Evolutionary conservation across 306 rosid genomes (phyloP).

Genomic region (Citrullus mucosospermus): DNA sequence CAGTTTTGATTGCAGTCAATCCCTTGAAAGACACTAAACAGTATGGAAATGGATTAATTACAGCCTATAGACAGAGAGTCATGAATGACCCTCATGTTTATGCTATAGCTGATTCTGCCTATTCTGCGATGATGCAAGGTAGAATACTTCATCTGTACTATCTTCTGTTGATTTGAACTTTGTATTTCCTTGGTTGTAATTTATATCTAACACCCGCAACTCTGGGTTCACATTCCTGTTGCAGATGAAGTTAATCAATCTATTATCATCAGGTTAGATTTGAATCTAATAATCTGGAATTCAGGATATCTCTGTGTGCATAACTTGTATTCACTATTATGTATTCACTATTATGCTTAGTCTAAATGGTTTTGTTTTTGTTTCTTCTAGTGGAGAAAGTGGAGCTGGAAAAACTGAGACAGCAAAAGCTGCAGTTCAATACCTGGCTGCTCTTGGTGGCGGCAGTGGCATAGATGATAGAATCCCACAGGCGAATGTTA

Average conservation of each 20-base stretch:
- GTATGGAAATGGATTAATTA: slow-evolving; percentile 51
- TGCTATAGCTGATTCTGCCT: slow-evolving; percentile 64
- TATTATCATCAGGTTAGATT: slow-evolving; percentile 77
- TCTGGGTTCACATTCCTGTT: slow-evolving; percentile 18
- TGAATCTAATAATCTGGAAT: neutral
- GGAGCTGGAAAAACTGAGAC: slow-evolving; percentile 97
- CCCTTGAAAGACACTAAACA: slow-evolving; percentile 63
- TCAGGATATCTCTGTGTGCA: neutral
- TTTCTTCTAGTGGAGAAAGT: slow-evolving; percentile 77
- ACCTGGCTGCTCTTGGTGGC: slow-evolving; percentile 71
- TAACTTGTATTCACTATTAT: neutral
- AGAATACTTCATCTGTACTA: neutral
- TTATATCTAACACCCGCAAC: slow-evolving; percentile 14
- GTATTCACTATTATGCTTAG: neutral
- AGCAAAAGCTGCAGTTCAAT: slow-evolving; percentile 76
- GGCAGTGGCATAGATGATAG: slow-evolving; percentile 53
- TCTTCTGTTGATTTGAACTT: neutral
- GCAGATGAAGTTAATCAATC: slow-evolving; percentile 89
- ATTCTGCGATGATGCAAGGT: slow-evolving; percentile 82
- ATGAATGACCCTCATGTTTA: slow-evolving; percentile 68
- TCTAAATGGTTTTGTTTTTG: neutral
- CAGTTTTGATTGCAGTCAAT: slow-evolving; percentile 72
- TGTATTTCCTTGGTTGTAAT: slow-evolving; percentile 4
- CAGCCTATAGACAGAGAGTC: slow-evolving; percentile 47
- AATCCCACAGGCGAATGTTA: slow-evolving; percentile 53